A percentile compares a stretch with the other conserved stretches of the same genome.
Conservation (phyloP, 2,329 filamentous ascomycete species). For the Arthrobotrys conoides region DNA sequence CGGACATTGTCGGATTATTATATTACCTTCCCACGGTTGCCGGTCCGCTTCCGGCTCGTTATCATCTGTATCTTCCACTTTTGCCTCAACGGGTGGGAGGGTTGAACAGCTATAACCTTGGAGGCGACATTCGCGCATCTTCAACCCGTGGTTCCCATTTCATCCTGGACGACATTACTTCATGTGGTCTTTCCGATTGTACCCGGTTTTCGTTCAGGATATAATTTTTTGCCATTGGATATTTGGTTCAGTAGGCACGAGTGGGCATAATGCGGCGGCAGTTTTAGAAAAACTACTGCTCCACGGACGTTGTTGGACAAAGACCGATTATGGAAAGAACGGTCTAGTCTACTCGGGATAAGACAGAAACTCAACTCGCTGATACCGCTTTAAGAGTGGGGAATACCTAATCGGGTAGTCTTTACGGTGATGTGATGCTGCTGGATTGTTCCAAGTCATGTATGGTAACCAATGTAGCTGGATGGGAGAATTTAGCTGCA, state of each 20-base stretch:
- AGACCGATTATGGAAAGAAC: slow-evolving; percentile 6
- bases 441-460: slow-evolving; percentile 21
- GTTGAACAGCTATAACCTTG: slow-evolving; percentile 20
- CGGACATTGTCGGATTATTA: background rate
- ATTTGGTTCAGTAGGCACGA: background rate
- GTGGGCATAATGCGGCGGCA: background rate
- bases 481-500: slow-evolving; percentile 49
- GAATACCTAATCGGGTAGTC: background rate
- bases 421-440: slow-evolving; percentile 1
- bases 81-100: background rate
- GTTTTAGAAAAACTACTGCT: background rate
- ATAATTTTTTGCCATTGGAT: slow-evolving; percentile 3
- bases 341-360: slow-evolving; percentile 13
- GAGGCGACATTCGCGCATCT: slow-evolving; percentile 54
- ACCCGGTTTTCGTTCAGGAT: slow-evolving; percentile 3
- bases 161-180: slow-evolving; percentile 4
- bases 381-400: no score
- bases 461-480: slow-evolving; percentile 49
- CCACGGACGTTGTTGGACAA: slow-evolving; percentile 18
- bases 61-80: slow-evolving; percentile 17
- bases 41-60: slow-evolving; percentile 42
- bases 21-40: slow-evolving; percentile 44
- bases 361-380: background rate
- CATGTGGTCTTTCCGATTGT: slow-evolving; percentile 8
- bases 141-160: slow-evolving; percentile 40